Evolutionary conservation across 2,329 filamentous ascomycete species (phyloP), one percentile per base, ranked within the genome.

Genomic region (Aspergillus sergii): DNA sequence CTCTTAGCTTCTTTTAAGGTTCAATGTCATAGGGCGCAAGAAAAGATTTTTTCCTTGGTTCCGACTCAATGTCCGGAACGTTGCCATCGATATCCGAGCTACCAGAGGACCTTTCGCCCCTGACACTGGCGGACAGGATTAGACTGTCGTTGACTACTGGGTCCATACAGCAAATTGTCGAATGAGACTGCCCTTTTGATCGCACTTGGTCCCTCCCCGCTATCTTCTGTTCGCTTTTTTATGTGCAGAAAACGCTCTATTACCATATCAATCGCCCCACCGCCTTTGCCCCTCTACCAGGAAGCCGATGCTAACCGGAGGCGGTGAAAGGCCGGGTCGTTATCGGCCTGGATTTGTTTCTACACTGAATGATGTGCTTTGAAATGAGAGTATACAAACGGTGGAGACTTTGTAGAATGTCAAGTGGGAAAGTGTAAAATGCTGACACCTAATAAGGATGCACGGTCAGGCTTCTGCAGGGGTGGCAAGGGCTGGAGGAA

Each of bases 51-150:
- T 61, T 55, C 58, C 46, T 34, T 56, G 43, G 57, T 45, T 12
- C 58, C 46, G 57, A 58, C 34, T 58, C 41, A 58, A 36, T 48
- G 45, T 61, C 45, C 45, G 56, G 56, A 26, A 54, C 36, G 57
- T 64, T 60, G 58, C 64, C 64, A 61, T 65, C 64, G 64, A 63
- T 65, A 65, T 63, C 64, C 64, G 64, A 63, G 55, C 39, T 28
- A 34, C 46, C 46, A 55, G 19, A 32, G n/a, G 16, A 32, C 11
- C 30, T 54, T 21, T 36, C 36, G 30, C 32, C 51, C 32, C 14
- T 19, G 30, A 19, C 51, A 50, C n/a, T 34, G 32, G 30, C 43
- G 14, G 26, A 51, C 32, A 34, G 61, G 26, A 43, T 39, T 48
- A 21, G 28, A 61, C 54, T 57, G 55, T 39, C 51, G 39, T 55